A percentile compares a stretch with the other conserved stretches of the same genome.
Evolutionary conservation across 1,139 yeast genomes (phyloP).

Genomic region (Saccharomyces hybrid): DNA sequence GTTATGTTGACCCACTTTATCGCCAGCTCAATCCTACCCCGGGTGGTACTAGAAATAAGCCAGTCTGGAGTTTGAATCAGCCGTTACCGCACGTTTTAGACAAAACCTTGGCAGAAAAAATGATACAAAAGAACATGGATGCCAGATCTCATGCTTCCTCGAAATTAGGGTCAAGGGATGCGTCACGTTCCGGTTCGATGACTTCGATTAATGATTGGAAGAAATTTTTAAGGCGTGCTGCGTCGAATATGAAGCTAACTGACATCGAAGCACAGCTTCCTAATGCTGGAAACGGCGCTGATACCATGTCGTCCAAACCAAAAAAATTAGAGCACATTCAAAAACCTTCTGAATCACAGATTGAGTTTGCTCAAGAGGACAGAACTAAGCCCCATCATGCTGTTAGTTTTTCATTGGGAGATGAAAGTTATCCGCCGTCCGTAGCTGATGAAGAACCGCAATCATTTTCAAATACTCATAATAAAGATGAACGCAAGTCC

Average conservation of each 20-base stretch:
- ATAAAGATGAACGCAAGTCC: no score
- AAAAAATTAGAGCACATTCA: background rate
- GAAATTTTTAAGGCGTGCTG: background rate
- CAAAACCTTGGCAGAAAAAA: constrained; percentile 9
- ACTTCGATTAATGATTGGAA: background rate
- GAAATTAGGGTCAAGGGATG: constrained; percentile 9
- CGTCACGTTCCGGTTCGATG: constrained; percentile 12
- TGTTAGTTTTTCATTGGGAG: background rate
- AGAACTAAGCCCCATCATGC: background rate
- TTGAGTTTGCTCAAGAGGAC: background rate
- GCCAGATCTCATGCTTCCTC: constrained; percentile 12
- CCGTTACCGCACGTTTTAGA: constrained; percentile 15
- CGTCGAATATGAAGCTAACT: background rate
- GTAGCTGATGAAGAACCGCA: background rate
- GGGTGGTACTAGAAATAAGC: constrained; percentile 7
- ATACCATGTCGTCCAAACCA: background rate
- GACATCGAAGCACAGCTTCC: background rate
- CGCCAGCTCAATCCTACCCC: background rate
- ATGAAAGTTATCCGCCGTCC: background rate
- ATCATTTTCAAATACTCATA: no score
- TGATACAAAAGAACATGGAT: constrained; percentile 12
- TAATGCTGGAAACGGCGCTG: background rate
- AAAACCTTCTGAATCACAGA: background rate
- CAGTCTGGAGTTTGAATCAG: constrained; percentile 17
- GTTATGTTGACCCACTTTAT: background rate